phyloP scores from a whole-genome alignment of 495 filamentous ascomycete species.

The Trichoderma gamsii region DNA sequence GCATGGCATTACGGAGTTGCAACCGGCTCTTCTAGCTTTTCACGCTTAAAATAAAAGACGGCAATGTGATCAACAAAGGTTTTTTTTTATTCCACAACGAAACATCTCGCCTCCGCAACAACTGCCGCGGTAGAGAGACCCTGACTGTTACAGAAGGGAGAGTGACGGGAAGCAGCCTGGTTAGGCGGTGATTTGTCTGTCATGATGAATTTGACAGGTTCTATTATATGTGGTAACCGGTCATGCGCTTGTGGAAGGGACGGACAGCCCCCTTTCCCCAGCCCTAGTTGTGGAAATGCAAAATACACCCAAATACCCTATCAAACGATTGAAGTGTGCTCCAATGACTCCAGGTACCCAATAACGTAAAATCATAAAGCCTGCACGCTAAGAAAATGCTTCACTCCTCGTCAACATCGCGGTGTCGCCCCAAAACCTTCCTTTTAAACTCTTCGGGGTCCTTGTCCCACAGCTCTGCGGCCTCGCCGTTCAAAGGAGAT shows the following conservation, averaged over 20 bases:
- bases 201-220: constrained; percentile 8
- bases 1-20: constrained; percentile 36
- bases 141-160: neutral
- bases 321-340: neutral
- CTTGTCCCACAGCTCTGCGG: constrained; percentile 92
- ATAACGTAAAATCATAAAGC: neutral
- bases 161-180: neutral
- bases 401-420: constrained; percentile 51
- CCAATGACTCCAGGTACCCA: constrained; percentile 14
- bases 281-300: constrained; percentile 9
- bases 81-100: constrained; percentile 10
- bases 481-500: constrained; percentile 91
- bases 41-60: constrained; percentile 14
- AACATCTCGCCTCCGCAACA: neutral
- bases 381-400: neutral
- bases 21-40: constrained; percentile 17
- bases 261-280: neutral
- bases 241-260: constrained; percentile 12
- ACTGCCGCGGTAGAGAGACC: neutral
- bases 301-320: constrained; percentile 15
- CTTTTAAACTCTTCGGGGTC: constrained; percentile 82
- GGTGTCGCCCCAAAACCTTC: constrained; percentile 52
- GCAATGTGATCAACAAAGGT: constrained; percentile 16
- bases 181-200: constrained; percentile 7
- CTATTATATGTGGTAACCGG: constrained; percentile 9